A percentile compares a stretch with the other conserved stretches of the same genome.
phyloP scores from a whole-genome alignment of 192 early-diverging fungal genomes.

The Dimargaris cristalligena region DNA sequence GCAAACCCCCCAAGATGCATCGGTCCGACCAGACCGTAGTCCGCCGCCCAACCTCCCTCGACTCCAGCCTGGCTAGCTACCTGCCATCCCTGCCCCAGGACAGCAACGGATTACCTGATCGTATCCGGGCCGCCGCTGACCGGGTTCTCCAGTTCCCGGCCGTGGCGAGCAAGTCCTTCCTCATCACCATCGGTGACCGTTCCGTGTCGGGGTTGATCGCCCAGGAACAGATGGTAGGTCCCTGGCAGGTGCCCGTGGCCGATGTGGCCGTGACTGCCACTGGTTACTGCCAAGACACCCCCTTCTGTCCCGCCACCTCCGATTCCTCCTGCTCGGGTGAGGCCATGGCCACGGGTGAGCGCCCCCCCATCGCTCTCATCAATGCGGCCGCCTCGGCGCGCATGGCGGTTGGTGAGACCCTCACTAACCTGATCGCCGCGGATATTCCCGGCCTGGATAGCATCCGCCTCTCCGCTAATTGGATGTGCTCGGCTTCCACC shows the following conservation, averaged over 20 bases:
- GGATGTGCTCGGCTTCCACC: constrained; percentile 92
- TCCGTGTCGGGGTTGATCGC: constrained; percentile 86
- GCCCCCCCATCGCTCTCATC: constrained; percentile 70
- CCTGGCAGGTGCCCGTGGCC: constrained; percentile 97
- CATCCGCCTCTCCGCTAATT: constrained; percentile 87
- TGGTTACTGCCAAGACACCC: constrained; percentile 40
- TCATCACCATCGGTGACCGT: constrained; percentile 97
- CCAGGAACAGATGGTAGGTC: constrained; percentile 96
- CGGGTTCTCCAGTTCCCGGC: constrained; percentile 73
- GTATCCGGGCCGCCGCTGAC: constrained; percentile 42
- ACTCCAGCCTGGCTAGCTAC: constrained; percentile 39
- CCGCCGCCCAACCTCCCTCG: constrained; percentile 34
- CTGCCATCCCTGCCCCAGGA: constrained; percentile 25
- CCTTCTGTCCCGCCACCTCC: neutral
- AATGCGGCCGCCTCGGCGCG: constrained; percentile 77
- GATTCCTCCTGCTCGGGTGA: constrained; percentile 52
- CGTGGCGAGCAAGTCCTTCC: constrained; percentile 86
- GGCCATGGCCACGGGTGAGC: constrained; percentile 98
- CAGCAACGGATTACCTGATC: constrained; percentile 11
- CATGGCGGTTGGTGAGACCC: constrained; percentile 90
- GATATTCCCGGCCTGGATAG: constrained; percentile 50
- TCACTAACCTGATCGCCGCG: constrained; percentile 86
- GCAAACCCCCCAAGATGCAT: constrained; percentile 92
- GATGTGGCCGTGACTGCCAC: constrained; percentile 89
- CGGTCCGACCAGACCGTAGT: constrained; percentile 43